Percentiles rank a stretch among this genome's conserved stretches.
phyloP scores from a whole-genome alignment of 495 filamentous ascomycete species.

The Aspergillus coremiiformis region DNA sequence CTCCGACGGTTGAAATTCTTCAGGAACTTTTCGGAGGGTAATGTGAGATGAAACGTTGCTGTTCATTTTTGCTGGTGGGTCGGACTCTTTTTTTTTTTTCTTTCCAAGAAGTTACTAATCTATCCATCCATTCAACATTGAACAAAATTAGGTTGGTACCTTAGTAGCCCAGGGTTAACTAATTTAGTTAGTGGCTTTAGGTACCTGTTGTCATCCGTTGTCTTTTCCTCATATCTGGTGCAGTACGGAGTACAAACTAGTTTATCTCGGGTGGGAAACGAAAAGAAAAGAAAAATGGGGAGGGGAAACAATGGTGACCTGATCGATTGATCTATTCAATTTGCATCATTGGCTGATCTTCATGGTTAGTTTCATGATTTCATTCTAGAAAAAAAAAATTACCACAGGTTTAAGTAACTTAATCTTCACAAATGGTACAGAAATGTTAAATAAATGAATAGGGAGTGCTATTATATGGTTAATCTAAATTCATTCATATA shows the following conservation, averaged over 20 bases:
- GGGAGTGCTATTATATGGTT: not conserved
- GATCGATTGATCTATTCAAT: not conserved
- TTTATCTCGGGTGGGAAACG: not conserved
- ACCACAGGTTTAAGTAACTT: not conserved
- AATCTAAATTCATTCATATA: not conserved
- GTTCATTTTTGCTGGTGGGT: not conserved
- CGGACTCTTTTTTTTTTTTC: not conserved
- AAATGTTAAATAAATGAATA: not conserved
- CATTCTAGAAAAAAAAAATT: not conserved
- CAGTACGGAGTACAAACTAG: too few relatives aligned
- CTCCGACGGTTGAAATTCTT: not conserved
- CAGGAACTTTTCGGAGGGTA: not conserved
- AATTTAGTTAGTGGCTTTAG: not conserved
- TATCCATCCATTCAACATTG: too few relatives aligned
- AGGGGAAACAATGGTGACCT: not conserved
- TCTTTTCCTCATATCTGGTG: not conserved
- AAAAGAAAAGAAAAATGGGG: not conserved
- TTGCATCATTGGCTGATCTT: not conserved
- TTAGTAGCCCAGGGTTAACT: not conserved
- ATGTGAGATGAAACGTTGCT: not conserved
- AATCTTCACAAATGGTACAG: not conserved
- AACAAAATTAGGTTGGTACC: not conserved
- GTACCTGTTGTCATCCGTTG: not conserved
- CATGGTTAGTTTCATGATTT: not conserved
- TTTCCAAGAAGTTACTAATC: too few relatives aligned